A percentile compares a stretch with the other conserved stretches of the same genome.
Evolutionary conservation across 2,329 filamentous ascomycete genomes (phyloP).

Genomic region (Fusarium torulosum): DNA sequence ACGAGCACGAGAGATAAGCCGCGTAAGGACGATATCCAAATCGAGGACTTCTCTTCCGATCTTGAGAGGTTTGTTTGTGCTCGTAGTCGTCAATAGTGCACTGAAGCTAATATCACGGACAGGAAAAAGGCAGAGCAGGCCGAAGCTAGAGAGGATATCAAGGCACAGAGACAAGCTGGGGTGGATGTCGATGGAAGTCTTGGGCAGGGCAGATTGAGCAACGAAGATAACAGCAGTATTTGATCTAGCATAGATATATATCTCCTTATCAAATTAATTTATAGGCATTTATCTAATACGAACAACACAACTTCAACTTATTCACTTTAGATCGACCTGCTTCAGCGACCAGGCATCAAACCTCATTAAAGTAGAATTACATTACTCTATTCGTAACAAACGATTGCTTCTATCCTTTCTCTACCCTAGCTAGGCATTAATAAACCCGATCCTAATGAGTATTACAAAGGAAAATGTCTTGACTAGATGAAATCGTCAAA

Average conservation of each 20-base stretch:
- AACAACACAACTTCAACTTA: not conserved
- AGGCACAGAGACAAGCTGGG: conserved; percentile 35
- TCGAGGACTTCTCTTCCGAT: conserved; percentile 39
- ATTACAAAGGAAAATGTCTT: conserved; percentile 31
- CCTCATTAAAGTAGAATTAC: not conserved
- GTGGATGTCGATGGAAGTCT: conserved; percentile 38
- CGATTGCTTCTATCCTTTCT: conserved; percentile 18
- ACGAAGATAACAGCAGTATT: conserved; percentile 33
- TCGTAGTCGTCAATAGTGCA: too few species aligned
- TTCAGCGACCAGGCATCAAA: not conserved
- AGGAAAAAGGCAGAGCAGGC: conserved; percentile 43
- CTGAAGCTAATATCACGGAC: not conserved
- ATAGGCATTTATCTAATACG: not conserved
- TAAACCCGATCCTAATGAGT: conserved; percentile 10
- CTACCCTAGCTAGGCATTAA: conserved; percentile 8
- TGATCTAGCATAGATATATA: not conserved
- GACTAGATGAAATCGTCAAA: conserved; percentile 38
- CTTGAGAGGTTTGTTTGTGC: conserved; percentile 31
- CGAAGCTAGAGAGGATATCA: conserved; percentile 36
- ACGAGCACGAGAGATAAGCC: conserved; percentile 33
- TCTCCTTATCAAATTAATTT: not conserved
- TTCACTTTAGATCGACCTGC: not conserved
- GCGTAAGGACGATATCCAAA: conserved; percentile 33
- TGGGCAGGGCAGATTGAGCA: conserved; percentile 29
- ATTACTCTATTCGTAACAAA: conserved; percentile 28